Evolutionary conservation across 257 asterid genomes (phyloP).

Genomic region (Lithospermum erythrorhizon): DNA sequence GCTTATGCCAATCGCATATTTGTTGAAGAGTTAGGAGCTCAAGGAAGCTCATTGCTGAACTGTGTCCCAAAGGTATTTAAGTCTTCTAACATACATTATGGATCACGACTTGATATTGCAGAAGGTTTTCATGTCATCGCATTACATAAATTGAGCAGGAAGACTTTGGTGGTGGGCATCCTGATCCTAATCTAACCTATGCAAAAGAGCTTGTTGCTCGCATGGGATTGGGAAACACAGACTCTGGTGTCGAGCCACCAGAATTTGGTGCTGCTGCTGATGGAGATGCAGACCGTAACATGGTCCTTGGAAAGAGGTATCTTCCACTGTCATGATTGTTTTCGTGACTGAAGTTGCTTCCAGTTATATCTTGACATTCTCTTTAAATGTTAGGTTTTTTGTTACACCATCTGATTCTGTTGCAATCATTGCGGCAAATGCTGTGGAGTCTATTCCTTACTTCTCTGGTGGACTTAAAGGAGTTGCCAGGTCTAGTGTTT

Average conservation of each 20-base stretch:
- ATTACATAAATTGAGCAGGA: conserved; percentile 47
- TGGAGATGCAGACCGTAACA: conserved; percentile 98
- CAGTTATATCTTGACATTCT: conserved; percentile 5
- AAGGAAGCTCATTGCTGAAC: conserved; percentile 70
- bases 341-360: conserved; percentile 4
- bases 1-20: conserved; percentile 86
- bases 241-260: conserved; percentile 64
- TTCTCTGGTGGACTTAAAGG: conserved; percentile 94
- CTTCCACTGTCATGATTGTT: conserved; percentile 5
- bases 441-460: conserved; percentile 87
- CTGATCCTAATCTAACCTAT: conserved; percentile 96
- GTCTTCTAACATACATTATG: not conserved
- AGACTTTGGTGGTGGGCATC: conserved; percentile 99
- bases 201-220: conserved; percentile 94
- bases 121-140: conserved; percentile 1
- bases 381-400: conserved; percentile 49
- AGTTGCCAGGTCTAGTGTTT: conserved; percentile 69
- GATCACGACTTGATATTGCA: not conserved
- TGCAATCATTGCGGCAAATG: conserved; percentile 95
- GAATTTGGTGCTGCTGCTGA: conserved; percentile 99
- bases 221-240: conserved; percentile 79
- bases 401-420: conserved; percentile 99
- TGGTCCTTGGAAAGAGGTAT: conserved; percentile 92
- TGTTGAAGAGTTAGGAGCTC: conserved; percentile 89
- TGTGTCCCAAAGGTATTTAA: conserved; percentile 79